These are phyloP conservation scores for Carpediemonas membranifera DNA, from an alignment of 78 protist genomes.

Conservation along the genomic window DNA sequence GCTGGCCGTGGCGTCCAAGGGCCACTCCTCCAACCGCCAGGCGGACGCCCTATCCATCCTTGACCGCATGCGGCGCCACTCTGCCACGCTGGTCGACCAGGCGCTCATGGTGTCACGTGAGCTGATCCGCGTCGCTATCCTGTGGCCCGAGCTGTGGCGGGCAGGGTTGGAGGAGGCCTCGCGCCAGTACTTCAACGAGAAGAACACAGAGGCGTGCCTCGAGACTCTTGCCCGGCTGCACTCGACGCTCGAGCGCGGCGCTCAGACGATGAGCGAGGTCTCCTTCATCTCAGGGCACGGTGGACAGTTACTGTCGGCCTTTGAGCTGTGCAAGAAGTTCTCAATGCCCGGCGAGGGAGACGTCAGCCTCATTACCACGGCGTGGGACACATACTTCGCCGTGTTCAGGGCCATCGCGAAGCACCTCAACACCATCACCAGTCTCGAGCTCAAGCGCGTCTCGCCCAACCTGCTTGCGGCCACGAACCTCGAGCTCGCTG, in stretches of 20 bases:
- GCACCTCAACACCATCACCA: no score
- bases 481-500: constrained; percentile 72
- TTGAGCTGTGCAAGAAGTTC: background rate
- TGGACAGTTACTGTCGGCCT: no score
- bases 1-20: constrained; percentile 71
- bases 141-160: constrained; percentile 94
- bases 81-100: constrained; percentile 38
- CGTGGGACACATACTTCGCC: constrained; percentile 90
- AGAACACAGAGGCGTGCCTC: constrained; percentile 65
- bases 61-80: constrained; percentile 45
- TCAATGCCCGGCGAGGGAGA: background rate
- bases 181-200: constrained; percentile 70
- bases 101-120: constrained; percentile 76
- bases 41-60: constrained; percentile 52
- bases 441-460: constrained; percentile 74
- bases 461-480: constrained; percentile 57
- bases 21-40: constrained; percentile 13
- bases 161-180: constrained; percentile 92
- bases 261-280: background rate
- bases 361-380: constrained; percentile 29
- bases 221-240: constrained; percentile 6
- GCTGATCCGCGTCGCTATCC: constrained; percentile 87
- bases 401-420: constrained; percentile 77
- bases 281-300: no score
- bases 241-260: no score